Conservation (phyloP, 2,329 filamentous ascomycete genomes). For the Hortaea werneckii region DNA sequence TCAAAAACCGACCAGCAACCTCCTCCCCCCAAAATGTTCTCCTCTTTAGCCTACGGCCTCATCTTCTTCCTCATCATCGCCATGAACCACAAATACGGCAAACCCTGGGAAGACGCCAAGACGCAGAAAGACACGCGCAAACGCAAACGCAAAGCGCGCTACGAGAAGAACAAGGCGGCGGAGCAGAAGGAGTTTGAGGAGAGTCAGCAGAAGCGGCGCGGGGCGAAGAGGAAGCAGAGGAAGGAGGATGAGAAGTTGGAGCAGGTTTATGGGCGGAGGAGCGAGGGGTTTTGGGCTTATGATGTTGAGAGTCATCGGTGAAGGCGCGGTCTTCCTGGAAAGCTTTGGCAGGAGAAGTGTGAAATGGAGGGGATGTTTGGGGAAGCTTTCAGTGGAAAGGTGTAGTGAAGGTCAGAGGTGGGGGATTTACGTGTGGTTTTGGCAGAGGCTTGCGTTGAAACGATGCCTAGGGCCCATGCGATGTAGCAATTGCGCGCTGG, state of each 20-base stretch:
- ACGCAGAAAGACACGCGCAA: background rate
- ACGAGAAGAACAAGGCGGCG: conserved; percentile 1
- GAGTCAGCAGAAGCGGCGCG: conserved; percentile 1
- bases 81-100: conserved; percentile 6
- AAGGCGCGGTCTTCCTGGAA: too few relatives aligned
- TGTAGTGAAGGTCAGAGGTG: too few relatives aligned
- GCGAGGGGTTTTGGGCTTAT: background rate
- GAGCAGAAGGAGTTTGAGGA: conserved; percentile 5
- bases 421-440: too few relatives aligned
- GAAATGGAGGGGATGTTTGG: too few relatives aligned
- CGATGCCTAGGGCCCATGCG: too few relatives aligned
- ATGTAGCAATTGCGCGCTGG: too few relatives aligned
- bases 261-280: background rate
- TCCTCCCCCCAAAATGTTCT: conserved; percentile 3
- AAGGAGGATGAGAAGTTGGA: conserved; percentile 2
- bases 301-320: background rate
- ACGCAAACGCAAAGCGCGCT: conserved; percentile 2
- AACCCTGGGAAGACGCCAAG: conserved; percentile 1
- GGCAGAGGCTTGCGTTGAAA: too few relatives aligned
- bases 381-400: too few relatives aligned
- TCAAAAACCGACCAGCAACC: background rate
- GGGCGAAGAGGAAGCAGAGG: conserved; percentile 1
- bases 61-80: conserved; percentile 7
- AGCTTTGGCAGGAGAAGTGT: too few relatives aligned
- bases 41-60: conserved; percentile 4